Evolutionary conservation across 2,329 filamentous ascomycete species (phyloP), one percentile per base, ranked within the genome.

Genomic region (Plectosphaerella plurivora): DNA sequence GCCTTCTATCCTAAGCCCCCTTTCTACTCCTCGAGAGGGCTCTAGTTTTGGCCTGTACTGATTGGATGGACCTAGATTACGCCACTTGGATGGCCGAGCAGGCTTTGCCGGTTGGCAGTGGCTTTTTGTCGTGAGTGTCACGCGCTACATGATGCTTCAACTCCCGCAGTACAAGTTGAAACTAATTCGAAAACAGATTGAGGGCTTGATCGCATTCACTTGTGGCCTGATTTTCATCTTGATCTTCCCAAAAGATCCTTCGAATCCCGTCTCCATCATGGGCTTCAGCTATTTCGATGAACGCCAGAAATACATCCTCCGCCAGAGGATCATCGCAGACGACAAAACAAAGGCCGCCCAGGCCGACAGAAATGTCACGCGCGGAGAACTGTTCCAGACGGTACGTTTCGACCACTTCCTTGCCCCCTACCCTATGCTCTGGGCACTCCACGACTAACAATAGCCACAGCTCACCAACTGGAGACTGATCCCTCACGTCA

Each of bases 181-280:
- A n/a, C n/a, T n/a, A n/a, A n/a, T n/a, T n/a, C n/a, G n/a, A n/a
- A n/a, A 22, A 16, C 33, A 68, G 65, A 52, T 69, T 16, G 68
- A 72, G 53, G 70, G 70, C 3, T 58, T 70, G 4, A 65, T 71
- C 35, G 71, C 69, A n/a, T 55, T 71, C 1, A 49, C 64, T 4
- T 62, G 64, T 25, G 67, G 65, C 16, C 39, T 68, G 16, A 42
- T 61, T 9, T 69, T 70, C 48, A 50, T 68, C 16, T 41, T 53
- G 5, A 52, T 64, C 18, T 68, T 71, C 47, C 68, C 68, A 2
- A 54, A 59, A 8, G 57, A 60, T 25, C 53, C 62, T 10, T 52
- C 46, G 44, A 65, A 65, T 12, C 67, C 67, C 0, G 59, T 65
- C 2, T 69, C 65, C 1, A 47, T 68, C 18, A 18, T 67, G 1